Evolutionary conservation across 179 eudicot genomes (phyloP).

Genomic region (Amaranthus tricolor): DNA sequence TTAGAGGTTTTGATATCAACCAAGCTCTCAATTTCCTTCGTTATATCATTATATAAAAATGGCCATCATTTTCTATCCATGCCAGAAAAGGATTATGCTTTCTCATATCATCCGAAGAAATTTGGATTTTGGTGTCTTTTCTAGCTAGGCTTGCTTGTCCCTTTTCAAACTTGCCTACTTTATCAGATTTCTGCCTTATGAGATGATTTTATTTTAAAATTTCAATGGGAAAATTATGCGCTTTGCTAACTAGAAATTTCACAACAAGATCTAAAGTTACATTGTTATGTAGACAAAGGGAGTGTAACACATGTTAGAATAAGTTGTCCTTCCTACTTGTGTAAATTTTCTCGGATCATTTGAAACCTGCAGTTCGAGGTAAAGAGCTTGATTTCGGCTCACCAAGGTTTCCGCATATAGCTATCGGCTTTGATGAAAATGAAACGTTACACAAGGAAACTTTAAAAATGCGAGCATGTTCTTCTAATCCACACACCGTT

Average conservation of each 20-base stretch:
- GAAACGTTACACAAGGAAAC: slow-evolving; percentile 43
- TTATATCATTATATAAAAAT: background rate
- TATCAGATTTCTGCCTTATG: background rate
- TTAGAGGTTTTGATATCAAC: background rate
- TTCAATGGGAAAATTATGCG: background rate
- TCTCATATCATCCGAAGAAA: background rate
- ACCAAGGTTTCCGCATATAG: slow-evolving; percentile 46
- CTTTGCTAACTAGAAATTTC: background rate
- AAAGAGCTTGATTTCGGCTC: slow-evolving; percentile 47
- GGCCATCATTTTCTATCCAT: background rate
- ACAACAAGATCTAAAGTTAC: background rate
- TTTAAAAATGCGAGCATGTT: slow-evolving; percentile 35
- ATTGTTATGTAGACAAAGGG: background rate
- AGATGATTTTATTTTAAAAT: background rate
- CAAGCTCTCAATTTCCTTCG: background rate
- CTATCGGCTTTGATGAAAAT: slow-evolving; percentile 40
- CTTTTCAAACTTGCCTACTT: background rate
- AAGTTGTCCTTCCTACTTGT: background rate
- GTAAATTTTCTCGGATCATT: slow-evolving; percentile 1
- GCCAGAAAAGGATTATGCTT: background rate
- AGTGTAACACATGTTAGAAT: slow-evolving; percentile 1
- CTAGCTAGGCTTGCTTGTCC: background rate
- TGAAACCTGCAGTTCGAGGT: slow-evolving; percentile 50
- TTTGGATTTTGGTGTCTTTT: background rate
- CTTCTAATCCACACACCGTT: slow-evolving; percentile 33